Conservation (phyloP, 257 asterid species). For the Paraleonurus japonicus region DNA sequence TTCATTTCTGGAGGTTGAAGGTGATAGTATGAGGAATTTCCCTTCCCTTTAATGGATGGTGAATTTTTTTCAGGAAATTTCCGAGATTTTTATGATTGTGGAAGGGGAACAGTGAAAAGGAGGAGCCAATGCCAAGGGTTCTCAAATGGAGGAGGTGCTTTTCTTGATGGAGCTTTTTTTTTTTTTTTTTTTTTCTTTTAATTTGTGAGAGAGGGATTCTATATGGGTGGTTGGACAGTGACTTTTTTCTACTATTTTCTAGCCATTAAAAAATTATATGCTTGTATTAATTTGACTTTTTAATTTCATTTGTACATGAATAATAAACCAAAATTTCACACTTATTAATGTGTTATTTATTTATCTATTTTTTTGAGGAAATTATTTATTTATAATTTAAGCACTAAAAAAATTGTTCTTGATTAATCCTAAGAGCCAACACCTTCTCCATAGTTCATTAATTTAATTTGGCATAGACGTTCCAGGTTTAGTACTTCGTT, state of each 20-base stretch:
- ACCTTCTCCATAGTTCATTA: no score
- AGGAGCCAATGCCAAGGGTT: slow-evolving; percentile 23
- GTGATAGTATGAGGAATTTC: slow-evolving; percentile 13
- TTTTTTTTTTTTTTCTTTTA: not conserved
- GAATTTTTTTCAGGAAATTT: slow-evolving; percentile 15
- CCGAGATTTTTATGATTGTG: slow-evolving; percentile 13
- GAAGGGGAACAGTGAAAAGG: slow-evolving; percentile 27
- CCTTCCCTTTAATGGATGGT: not conserved
- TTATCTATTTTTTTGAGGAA: no score
- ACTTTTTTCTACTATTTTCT: not conserved
- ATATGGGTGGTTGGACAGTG: slow-evolving; percentile 19
- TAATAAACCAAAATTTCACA: not conserved
- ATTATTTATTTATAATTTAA: no score
- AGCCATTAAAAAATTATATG: not conserved
- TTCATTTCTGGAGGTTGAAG: slow-evolving; percentile 29
- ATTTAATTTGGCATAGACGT: no score
- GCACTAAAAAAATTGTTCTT: no score
- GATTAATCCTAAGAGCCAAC: no score
- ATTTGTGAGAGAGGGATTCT: slow-evolving; percentile 1
- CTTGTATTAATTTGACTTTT: not conserved
- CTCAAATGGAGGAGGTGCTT: slow-evolving; percentile 45
- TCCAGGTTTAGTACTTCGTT: no score
- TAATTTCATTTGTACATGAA: not conserved
- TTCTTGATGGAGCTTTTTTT: slow-evolving; percentile 34
- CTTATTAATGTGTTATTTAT: not conserved